Evolutionary conservation across 179 eudicot species (phyloP), one percentile per base, ranked within the genome.

Genomic region (Spinacia oleracea): DNA sequence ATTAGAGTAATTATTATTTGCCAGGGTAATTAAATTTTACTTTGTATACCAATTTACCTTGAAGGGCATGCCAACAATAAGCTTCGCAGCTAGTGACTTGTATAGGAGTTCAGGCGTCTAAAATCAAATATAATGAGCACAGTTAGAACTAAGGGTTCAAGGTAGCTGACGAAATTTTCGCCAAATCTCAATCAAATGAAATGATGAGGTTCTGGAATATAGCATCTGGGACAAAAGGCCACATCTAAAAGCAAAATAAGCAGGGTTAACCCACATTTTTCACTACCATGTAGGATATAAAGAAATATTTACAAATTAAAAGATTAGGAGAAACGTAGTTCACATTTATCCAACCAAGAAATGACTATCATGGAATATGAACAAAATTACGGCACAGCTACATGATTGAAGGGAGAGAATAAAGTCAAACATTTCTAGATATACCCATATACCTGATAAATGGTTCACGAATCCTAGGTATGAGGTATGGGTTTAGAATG

Each of bases 11-110:
- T 31, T n/a, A 46, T 25, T 4, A 10, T 46, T 40, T 40, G n/a
- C 60, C 21, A 12, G 31, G 27, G 60, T 7, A 8, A 34, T 34
- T 9, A 20, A 38, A 16, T 25, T 53, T 31, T 29, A 23, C 43
- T 25, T 45, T 25, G 68, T 71, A 76, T 45, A 59, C 70, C 31
- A 81, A 77, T 66, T 31, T 78, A 96, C 99, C 99, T 96, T 96
- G 73, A 96, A 96, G 23, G 99, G 99, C 99, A 96, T 96, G 74
- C 99, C 98, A 79, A 96, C 91, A 29, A 85, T 81, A 81, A 96
- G 97, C 80, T 96, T 96, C 73, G 99, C 89, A 80, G 96, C 98
- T 29, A 96, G 86, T 46, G 96, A 91, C 84, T 81, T 96, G 89
- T 93, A 96, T 32, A 96, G 85, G 74, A 91, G 89, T 84, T 96